Evolutionary conservation across 345 rosid species (phyloP).

Genomic region (Litchi chinensis): DNA sequence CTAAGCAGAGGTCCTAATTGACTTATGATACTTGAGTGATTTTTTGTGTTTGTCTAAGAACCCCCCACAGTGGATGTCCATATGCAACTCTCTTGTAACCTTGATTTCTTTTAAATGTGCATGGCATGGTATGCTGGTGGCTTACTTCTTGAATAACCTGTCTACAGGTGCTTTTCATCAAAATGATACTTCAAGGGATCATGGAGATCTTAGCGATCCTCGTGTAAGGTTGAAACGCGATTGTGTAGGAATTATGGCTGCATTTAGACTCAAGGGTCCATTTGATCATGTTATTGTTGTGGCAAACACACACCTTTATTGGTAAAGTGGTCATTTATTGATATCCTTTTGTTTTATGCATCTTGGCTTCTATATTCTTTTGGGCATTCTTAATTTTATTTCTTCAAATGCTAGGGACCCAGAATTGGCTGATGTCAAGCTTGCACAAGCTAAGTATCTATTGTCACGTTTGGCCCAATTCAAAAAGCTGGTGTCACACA

Average conservation of each 20-base stretch:
- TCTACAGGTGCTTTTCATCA: conserved; percentile 32
- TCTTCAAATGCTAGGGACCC: conserved; percentile 71
- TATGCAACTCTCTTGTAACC: background rate
- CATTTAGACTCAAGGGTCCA: conserved; percentile 67
- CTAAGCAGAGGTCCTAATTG: background rate
- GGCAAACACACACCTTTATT: conserved; percentile 90
- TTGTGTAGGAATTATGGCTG: conserved; percentile 94
- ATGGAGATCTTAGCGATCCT: conserved; percentile 83
- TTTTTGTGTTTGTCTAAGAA: conserved; percentile 16
- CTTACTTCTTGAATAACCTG: conserved; percentile 25
- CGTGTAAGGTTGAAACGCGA: conserved; percentile 77
- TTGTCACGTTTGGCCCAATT: conserved; percentile 66
- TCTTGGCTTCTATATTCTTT: conserved; percentile 6
- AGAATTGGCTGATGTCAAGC: conserved; percentile 87
- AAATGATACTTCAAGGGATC: conserved; percentile 38
- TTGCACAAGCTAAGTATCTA: conserved; percentile 91
- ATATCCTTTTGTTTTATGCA: background rate
- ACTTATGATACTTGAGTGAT: background rate
- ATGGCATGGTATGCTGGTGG: conserved; percentile 8
- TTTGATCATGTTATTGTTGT: conserved; percentile 60
- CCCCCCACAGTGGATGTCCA: conserved; percentile 15
- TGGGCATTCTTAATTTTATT: conserved; percentile 1
- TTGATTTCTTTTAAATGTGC: conserved; percentile 5
- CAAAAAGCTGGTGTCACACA: conserved; percentile 52
- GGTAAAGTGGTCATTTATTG: conserved; percentile 45